Base-by-base conservation (phyloP, 192 early-diverging fungal species). In the Umbelopsis isabellina region DNA sequence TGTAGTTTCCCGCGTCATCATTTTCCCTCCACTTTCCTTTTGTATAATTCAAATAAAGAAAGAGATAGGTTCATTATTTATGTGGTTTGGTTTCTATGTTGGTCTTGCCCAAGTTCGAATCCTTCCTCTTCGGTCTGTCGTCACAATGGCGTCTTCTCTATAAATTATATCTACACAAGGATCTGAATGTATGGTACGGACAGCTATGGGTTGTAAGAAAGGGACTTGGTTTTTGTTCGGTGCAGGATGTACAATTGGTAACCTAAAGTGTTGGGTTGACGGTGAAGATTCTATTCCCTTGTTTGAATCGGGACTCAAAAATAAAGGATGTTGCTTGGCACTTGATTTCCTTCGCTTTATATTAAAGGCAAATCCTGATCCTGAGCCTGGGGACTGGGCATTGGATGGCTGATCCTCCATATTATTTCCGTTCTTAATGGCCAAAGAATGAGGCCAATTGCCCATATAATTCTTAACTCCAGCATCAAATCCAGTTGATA, bases 141-240 rank as follows among this genome's bases (percentile, higher is more conserved):
- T 79, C 2, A 74, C 66, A 27, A 79, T 79, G 25, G 37, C 50
- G 33, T 75, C 73, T 23, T 75, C 47, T 45, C 50, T 50, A 64
- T 71, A 79, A 46, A 72, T 27, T 20, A 79, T 65, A 64, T 71
- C 66, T 30, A 75, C 53, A 64, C 72, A 74, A 5, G 77, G 77
- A 51, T 79, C 77, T 33, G 77, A 52, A 65, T 75, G 73, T 1
- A 79, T 47, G 1, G 67, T 68, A 21, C 66, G 70, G 18, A 72
- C 65, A n/a, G 48, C 52, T 3, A 74, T 46, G 4, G 78, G 71
- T 49, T 72, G 73, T 33, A 79, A 68, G 69, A 69, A 72, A 10
- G 78, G 69, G 20, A 79, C 78, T 55, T 79, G 78, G 13, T 50
- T 48, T 64, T 79, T 79, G 25, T 55, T 68, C 15, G 72, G 41